phyloP scores from a whole-genome alignment of 2,329 filamentous ascomycete genomes.

The Aspergillus ibericus region DNA sequence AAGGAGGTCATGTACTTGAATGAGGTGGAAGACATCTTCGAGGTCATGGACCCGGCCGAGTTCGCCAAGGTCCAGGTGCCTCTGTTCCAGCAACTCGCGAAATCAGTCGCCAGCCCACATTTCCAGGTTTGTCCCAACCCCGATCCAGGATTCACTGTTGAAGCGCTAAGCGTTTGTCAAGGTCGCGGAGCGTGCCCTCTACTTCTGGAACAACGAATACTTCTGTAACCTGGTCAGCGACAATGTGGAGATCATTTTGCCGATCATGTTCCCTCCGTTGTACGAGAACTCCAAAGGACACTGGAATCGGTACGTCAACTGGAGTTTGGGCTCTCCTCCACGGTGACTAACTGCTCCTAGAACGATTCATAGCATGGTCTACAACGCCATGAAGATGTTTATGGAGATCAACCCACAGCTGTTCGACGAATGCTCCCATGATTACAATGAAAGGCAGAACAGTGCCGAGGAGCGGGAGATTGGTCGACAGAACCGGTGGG shows the following conservation, averaged over 20 bases:
- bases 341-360: conserved; percentile 51
- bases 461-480: conserved; percentile 82
- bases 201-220: conserved; percentile 99
- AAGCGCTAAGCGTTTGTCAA: conserved; percentile 31
- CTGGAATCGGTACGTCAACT: conserved; percentile 80
- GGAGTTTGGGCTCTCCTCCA: not conserved
- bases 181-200: conserved; percentile 93
- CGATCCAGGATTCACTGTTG: not conserved
- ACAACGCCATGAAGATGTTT: conserved; percentile 99
- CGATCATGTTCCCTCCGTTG: conserved; percentile 97
- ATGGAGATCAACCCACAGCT: conserved; percentile 99
- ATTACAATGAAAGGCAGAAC: conserved; percentile 96
- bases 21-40: conserved; percentile 98
- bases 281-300: conserved; percentile 99
- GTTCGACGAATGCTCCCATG: conserved; percentile 97
- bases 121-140: conserved; percentile 66
- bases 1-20: conserved; percentile 99
- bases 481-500: conserved; percentile 83
- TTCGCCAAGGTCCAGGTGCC: conserved; percentile 99
- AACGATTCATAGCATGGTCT: conserved; percentile 99
- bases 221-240: conserved; percentile 99
- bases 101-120: conserved; percentile 96
- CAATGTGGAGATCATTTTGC: conserved; percentile 96
- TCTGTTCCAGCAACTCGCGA: conserved; percentile 93
- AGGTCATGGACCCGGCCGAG: conserved; percentile 98